Percentiles rank a stretch among this genome's conserved stretches.
These are phyloP conservation scores for Curvularia verruculosa DNA, from an alignment of 2,329 filamentous ascomycete genomes.

Conservation along the genomic window DNA sequence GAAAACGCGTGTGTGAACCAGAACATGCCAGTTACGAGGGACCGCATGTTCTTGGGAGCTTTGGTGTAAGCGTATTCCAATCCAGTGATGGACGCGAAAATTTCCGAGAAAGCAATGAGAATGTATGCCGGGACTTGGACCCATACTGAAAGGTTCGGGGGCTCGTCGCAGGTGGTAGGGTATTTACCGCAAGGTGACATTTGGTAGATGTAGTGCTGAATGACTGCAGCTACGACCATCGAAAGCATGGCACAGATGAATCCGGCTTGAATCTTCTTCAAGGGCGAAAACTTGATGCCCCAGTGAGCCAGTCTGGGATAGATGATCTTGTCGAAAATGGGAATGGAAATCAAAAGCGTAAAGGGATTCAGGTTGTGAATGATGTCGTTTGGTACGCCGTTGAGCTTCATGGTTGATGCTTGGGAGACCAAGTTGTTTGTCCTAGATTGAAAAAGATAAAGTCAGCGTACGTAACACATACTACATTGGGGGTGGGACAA, in stretches of 20 bases:
- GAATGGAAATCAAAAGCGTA: conserved; percentile 75
- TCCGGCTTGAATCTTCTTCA: conserved; percentile 74
- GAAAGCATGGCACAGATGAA: conserved; percentile 71
- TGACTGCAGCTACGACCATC: conserved; percentile 61
- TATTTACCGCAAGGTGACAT: conserved; percentile 52
- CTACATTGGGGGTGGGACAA: background rate
- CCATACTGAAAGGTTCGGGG: conserved; percentile 57
- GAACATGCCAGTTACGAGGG: conserved; percentile 38
- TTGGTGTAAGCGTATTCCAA: conserved; percentile 76
- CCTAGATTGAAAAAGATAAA: conserved; percentile 47
- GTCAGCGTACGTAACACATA: background rate
- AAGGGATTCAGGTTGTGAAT: conserved; percentile 78
- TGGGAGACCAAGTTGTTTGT: conserved; percentile 63
- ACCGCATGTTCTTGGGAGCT: conserved; percentile 67
- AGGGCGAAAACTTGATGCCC: conserved; percentile 71
- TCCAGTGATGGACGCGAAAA: conserved; percentile 69
- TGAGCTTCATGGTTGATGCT: conserved; percentile 57
- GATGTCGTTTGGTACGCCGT: conserved; percentile 76
- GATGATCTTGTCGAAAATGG: conserved; percentile 64
- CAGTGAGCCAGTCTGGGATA: conserved; percentile 70
- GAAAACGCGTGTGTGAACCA: conserved; percentile 44
- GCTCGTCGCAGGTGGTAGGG: conserved; percentile 43
- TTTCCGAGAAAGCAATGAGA: conserved; percentile 63
- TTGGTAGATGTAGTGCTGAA: conserved; percentile 63
- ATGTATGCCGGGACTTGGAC: conserved; percentile 58